Evolutionary conservation across 2,329 filamentous ascomycete species (phyloP), one percentile per base, ranked within the genome.

Genomic region (Didymella glomerata): DNA sequence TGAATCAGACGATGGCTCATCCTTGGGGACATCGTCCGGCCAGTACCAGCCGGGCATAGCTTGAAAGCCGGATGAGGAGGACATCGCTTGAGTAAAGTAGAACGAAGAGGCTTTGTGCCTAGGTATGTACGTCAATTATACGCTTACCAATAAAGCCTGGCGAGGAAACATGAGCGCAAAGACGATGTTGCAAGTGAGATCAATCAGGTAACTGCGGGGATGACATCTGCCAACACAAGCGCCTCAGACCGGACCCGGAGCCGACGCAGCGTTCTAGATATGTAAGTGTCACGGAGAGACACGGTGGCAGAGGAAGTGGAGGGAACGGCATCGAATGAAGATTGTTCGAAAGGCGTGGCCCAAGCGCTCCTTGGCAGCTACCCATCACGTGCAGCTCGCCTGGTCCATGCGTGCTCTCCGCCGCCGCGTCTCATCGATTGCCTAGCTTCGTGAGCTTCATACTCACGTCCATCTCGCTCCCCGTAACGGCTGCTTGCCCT

Each of bases 31-130:
- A 57, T 81, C 79, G 28, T 81, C 75, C 41, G 80, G 80, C 76
- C 81, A 83, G 46, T 77, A 74, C 81, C 82, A 83, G 61, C 75
- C 77, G 25, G 76, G 80, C 69, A 69, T 74, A 51, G 66, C 66
- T 65, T 76, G 74, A 66, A 68, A 79, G 48, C 72, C 75, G 20
- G 74, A 75, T 16, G 79, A 77, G 41, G 78, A 76, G 54, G 79
- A 75, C 80, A 82, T 83, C 28, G 34, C 40, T 48, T 20, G 24
- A 48, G 55, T 16, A 41, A 2, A 28, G 24, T 24, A 9, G 14
- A 49, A 44, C 27, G 34, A 40, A 24, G 9, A 54, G 47, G 51
- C 46, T 49, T 13, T 20, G 16, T n/a, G 41, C 27, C 45, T 61
- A 27, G 50, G 42, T 20, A 59, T 40, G 60, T 28, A 28, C 27